Percentiles rank a stretch among this genome's conserved stretches.
phyloP scores from a whole-genome alignment of 2,329 filamentous ascomycete species.

The Colletotrichum cuscutae region DNA sequence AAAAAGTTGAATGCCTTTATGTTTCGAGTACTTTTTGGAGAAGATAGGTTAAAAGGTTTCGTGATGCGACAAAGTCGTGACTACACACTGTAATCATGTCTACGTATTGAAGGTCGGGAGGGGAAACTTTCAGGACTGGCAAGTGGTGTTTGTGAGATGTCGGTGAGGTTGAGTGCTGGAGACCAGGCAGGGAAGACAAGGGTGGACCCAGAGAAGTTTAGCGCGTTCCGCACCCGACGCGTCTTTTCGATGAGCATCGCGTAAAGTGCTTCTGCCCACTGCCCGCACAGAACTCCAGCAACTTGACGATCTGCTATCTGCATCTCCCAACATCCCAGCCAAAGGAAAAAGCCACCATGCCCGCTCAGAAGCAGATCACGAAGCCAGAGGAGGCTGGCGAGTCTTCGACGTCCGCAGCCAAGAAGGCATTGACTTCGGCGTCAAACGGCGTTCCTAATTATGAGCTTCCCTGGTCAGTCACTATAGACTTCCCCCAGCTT shows the following conservation, averaged over 20 bases:
- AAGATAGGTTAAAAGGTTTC: neutral
- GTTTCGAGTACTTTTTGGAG: neutral
- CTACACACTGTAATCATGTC: neutral
- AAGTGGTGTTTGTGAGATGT: neutral
- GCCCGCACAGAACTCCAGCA: conserved; percentile 10
- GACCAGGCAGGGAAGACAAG: neutral
- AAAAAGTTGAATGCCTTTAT: neutral
- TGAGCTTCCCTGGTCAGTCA: conserved; percentile 81
- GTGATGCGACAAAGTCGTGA: neutral
- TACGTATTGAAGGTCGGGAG: neutral
- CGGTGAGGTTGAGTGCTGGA: neutral
- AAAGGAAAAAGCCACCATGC: conserved; percentile 16
- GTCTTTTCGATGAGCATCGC: conserved; percentile 33
- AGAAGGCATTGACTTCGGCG: conserved; percentile 62
- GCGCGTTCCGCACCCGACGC: conserved; percentile 16
- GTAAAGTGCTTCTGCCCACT: conserved; percentile 31
- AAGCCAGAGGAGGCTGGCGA: conserved; percentile 66
- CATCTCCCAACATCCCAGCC: neutral
- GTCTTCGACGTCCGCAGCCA: conserved; percentile 69
- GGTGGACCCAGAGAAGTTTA: conserved; percentile 2
- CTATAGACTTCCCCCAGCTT: neutral
- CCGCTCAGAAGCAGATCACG: conserved; percentile 56
- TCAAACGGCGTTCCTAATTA: conserved; percentile 67
- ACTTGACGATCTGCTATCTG: neutral
- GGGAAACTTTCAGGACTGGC: neutral